Base-by-base conservation (phyloP, 2,329 filamentous ascomycete species). In the Ophiostoma piceae region DNA sequence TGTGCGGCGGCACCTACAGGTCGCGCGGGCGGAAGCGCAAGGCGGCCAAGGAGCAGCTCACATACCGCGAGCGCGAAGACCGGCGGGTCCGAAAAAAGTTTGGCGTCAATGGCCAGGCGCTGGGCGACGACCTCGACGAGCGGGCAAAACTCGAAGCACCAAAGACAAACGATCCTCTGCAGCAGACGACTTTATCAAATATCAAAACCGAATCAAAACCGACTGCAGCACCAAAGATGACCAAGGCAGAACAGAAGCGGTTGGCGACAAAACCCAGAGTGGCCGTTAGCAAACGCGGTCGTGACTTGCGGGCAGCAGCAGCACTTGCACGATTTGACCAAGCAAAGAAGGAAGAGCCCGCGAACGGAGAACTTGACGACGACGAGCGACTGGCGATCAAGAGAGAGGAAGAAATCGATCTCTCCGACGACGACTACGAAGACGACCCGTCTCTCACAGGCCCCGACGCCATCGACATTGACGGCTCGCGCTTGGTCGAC, bases 1-100 rank as follows among this genome's bases (percentile, higher is more conserved):
- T 95, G 1, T 96, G 92, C 75, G 92, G 92, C 72, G 92, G 92
- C 1, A 93, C 91, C 3, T 96, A 90, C 77, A 82, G 86, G 66
- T 87, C 88, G 1, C 79, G 81, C 79, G 82, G 72, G 9, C 68
- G 68, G 8, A 73, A 73, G 66, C 82, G 86, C 70, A 89, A 87
- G 76, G 81, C 84, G 69, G 43, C 76, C 1, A 83, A 84, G 74
- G 84, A 84, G 75, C 80, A 84, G 74, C 74, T 89, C 39, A 87
- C 84, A 6, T 92, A 92, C 77, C 87, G 89, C 65, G 91, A 94
- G 79, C 84, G 85, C 75, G 89, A 92, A 77, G 88, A 92, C 77
- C 83, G 87, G 72, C 84, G 88, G 68, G 92, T 92, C 65, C 79
- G 87, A 73, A 92, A 86, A 78, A 94, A 92, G 77, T 94, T 95